Percentiles rank a stretch among this genome's conserved stretches.
Evolutionary conservation across 306 rosid species (phyloP).

Genomic region (Hippophae tibetana): DNA sequence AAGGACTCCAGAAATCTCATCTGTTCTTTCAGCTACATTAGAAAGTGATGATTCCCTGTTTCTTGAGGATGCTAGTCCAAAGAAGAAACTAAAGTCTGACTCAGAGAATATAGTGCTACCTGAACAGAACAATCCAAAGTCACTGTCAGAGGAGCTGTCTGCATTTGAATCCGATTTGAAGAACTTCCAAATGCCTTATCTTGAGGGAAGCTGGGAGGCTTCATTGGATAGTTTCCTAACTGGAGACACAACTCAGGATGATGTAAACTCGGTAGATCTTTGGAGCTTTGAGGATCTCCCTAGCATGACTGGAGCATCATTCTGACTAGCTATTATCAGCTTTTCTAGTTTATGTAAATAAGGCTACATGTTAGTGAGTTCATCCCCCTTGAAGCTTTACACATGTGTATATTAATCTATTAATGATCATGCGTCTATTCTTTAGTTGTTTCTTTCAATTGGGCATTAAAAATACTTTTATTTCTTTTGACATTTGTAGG

Average conservation of each 20-base stretch:
- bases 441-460: too few species aligned
- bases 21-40: constrained; percentile 45
- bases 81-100: constrained; percentile 33
- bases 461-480: too few species aligned
- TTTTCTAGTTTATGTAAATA: constrained; percentile 59
- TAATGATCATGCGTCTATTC: too few species aligned
- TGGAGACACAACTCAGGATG: constrained; percentile 51
- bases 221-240: constrained; percentile 44
- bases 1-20: constrained; percentile 77
- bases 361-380: constrained; percentile 63
- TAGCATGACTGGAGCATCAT: constrained; percentile 36
- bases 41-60: constrained; percentile 41
- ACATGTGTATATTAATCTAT: too few species aligned
- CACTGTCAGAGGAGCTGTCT: constrained; percentile 66
- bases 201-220: constrained; percentile 42
- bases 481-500: too few species aligned
- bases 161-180: constrained; percentile 43
- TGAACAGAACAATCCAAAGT: constrained; percentile 31
- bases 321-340: constrained; percentile 28
- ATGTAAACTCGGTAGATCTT: constrained; percentile 51
- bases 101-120: constrained; percentile 23
- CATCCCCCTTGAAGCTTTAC: too few species aligned
- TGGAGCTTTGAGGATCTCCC: constrained; percentile 83
- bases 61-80: constrained; percentile 40
- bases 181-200: too few species aligned